A percentile compares a stretch with the other conserved stretches of the same genome.
phyloP scores from a whole-genome alignment of 2,329 filamentous ascomycete species.

The Colletotrichum lini region DNA sequence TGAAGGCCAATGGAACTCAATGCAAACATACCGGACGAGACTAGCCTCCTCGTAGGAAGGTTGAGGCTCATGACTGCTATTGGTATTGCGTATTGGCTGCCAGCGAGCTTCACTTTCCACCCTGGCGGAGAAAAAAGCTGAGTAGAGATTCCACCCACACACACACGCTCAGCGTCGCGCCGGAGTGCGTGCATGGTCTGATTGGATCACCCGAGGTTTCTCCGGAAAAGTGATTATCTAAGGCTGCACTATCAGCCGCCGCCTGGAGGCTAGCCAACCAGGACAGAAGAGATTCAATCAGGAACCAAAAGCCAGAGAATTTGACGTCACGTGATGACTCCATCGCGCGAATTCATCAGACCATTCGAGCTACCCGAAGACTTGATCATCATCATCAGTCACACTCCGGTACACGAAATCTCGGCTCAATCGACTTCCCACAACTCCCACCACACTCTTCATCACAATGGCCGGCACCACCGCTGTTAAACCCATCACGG shows the following conservation, averaged over 20 bases:
- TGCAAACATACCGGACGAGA: slow-evolving; percentile 39
- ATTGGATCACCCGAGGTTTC: slow-evolving; percentile 18
- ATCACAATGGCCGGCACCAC: slow-evolving; percentile 61
- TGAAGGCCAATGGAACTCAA: not conserved
- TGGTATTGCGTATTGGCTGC: slow-evolving; percentile 13
- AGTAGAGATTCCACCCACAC: slow-evolving; percentile 1
- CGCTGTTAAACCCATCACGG: slow-evolving; percentile 68
- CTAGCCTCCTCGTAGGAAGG: slow-evolving; percentile 44
- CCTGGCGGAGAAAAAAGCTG: slow-evolving; percentile 34
- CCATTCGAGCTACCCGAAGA: slow-evolving; percentile 33
- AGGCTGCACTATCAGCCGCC: not conserved
- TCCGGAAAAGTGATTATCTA: slow-evolving; percentile 13
- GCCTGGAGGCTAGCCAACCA: slow-evolving; percentile 8
- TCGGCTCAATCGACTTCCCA: slow-evolving; percentile 30
- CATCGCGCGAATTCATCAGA: slow-evolving; percentile 39
- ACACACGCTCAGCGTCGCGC: slow-evolving; percentile 3
- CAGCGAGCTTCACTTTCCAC: slow-evolving; percentile 26
- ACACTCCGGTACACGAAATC: slow-evolving; percentile 25
- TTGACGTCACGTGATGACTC: slow-evolving; percentile 36
- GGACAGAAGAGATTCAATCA: slow-evolving; percentile 13
- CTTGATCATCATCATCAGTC: slow-evolving; percentile 23
- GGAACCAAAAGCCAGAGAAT: slow-evolving; percentile 6
- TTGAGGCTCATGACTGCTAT: slow-evolving; percentile 43
- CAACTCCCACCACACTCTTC: slow-evolving; percentile 26
- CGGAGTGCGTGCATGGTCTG: not conserved